Conservation (phyloP, 495 filamentous ascomycete species). For the Aspergillus indologenus region DNA sequence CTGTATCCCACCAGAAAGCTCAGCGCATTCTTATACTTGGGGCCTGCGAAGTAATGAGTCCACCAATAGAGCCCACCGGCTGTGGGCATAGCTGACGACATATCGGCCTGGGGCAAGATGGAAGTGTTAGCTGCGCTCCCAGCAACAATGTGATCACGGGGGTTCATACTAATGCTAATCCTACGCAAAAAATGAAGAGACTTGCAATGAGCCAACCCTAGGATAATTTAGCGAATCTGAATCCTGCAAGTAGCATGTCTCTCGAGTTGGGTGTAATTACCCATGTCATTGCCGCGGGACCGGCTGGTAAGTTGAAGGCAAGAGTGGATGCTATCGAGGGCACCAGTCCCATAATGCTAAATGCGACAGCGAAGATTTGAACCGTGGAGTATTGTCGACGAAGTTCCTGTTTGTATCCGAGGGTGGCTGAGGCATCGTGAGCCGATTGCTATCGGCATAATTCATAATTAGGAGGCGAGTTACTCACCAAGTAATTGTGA, state of each 20-base stretch:
- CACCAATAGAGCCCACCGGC: constrained; percentile 68
- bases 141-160: not conserved
- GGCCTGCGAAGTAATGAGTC: constrained; percentile 65
- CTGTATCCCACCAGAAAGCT: constrained; percentile 71
- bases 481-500: constrained; percentile 29
- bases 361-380: constrained; percentile 69
- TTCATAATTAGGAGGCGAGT: not conserved
- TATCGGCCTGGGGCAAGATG: constrained; percentile 50
- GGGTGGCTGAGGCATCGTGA: constrained; percentile 24
- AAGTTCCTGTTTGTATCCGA: constrained; percentile 72
- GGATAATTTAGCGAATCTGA: not conserved
- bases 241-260: not conserved
- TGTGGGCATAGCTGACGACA: constrained; percentile 68
- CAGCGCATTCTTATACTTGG: constrained; percentile 58
- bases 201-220: constrained; percentile 62
- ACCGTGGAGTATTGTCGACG: constrained; percentile 62
- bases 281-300: constrained; percentile 70
- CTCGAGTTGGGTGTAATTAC: constrained; percentile 5
- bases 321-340: constrained; percentile 67
- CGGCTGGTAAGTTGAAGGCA: constrained; percentile 62
- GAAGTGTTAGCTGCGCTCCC: not conserved
- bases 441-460: not conserved
- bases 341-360: constrained; percentile 71
- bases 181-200: constrained; percentile 62
- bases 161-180: constrained; percentile 56